Base-by-base conservation (phyloP, 1,139 yeast species). In the Taphrina wiesneri region DNA sequence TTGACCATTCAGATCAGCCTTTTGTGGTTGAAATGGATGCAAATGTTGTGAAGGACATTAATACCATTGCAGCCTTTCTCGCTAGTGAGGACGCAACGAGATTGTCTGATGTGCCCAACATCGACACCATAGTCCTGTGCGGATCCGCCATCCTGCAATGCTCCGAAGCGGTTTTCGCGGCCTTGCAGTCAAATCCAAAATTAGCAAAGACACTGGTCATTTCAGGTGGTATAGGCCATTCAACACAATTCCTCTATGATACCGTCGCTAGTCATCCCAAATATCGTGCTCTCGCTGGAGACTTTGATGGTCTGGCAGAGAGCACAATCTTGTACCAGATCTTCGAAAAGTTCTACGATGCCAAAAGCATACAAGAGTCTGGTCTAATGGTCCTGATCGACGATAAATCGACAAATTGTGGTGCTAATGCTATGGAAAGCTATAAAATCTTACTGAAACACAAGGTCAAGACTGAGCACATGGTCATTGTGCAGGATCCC, bases 91-190 rank as follows among this genome's bases (percentile, higher is more conserved):
- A 21, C 30, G 41, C 26, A 28, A 17, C n/a, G 15, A 30, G 23
- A 9, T 32, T 60, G 21, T 13, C 13, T 34, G 57, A 36, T 19
- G 23, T 19, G 19, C 28, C 49, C 17, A 34, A 28, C 2, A 45
- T 49, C 13, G 57, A 60, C 43, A 45, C 49, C 26, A 43, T 60
- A 13, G 64, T 60, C 21, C 28, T 60, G 1, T 60, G 64, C 26
- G 64, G 64, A 43, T 60, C 64, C 7, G 64, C 64, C 15, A 60
- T 60, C 1, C 52, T 60, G 28, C 49, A 41, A 2, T 60, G 64
- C 39, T 54, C 64, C n/a, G 64, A 60, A 32, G 21, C 57, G 15
- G 64, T 60, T 21, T 60, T 60, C 26, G 39, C 36, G 13, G 56
- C 64, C n/a, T 28, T 60, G 3, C 57, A 41, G 51, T 13, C 36